Percentiles rank a stretch among this genome's conserved stretches.
These are phyloP conservation scores for Przewalskia tangutica DNA, from an alignment of 257 asterid genomes.

Conservation along the genomic window DNA sequence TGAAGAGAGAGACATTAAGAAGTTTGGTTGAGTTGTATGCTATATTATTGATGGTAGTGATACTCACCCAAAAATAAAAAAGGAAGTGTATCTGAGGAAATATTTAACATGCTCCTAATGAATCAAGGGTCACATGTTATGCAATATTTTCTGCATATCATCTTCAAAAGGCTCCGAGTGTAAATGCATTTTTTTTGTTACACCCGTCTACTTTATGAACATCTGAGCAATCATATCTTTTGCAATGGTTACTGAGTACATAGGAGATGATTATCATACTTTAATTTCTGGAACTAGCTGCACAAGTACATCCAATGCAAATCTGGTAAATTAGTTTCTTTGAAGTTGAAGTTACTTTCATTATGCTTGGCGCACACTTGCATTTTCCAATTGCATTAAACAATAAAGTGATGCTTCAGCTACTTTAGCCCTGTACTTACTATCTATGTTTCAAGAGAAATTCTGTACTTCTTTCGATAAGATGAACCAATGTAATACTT, in stretches of 20 bases:
- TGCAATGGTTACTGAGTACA: background rate
- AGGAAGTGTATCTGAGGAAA: background rate
- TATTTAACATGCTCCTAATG: background rate
- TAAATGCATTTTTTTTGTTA: background rate
- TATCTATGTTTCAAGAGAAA: background rate
- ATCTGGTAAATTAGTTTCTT: background rate
- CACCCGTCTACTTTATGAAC: background rate
- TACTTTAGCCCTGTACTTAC: background rate
- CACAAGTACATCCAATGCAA: background rate
- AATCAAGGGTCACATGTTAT: background rate
- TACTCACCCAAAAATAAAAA: background rate
- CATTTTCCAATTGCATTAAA: background rate
- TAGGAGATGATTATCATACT: background rate
- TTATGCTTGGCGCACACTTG: background rate
- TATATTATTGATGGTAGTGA: background rate
- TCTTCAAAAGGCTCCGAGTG: background rate
- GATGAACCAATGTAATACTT: slow-evolving; percentile 15
- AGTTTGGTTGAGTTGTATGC: background rate
- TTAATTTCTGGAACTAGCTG: background rate
- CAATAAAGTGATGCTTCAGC: background rate
- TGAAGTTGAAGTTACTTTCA: background rate
- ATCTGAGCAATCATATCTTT: background rate
- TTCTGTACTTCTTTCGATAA: background rate
- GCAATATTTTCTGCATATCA: background rate
- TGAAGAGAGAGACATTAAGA: background rate